phyloP scores from a whole-genome alignment of 2,329 filamentous ascomycete species.

The Paecilomyces sp. region DNA sequence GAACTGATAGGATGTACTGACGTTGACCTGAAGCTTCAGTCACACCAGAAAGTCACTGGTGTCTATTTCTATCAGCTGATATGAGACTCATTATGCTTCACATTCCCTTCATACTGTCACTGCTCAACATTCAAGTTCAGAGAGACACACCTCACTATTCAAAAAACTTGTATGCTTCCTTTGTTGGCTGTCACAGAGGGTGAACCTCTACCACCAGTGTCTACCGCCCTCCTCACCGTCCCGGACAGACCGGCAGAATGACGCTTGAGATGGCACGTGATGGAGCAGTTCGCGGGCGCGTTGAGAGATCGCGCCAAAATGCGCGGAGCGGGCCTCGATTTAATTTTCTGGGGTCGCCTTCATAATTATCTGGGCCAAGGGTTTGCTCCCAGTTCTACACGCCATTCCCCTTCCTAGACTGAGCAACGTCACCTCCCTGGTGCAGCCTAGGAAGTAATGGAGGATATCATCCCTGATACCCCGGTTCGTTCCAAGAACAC shows the following conservation, averaged over 20 bases:
- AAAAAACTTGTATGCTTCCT: no score
- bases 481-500: conserved; percentile 28
- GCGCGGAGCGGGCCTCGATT: not conserved
- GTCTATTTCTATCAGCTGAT: no score
- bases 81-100: no score
- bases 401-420: not conserved
- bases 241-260: not conserved
- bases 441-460: conserved; percentile 20
- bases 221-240: not conserved
- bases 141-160: no score
- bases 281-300: not conserved
- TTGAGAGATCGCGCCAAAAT: not conserved
- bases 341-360: not conserved
- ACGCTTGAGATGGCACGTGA: not conserved
- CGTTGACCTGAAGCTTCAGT: no score
- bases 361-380: not conserved
- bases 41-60: no score
- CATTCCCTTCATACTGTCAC: no score
- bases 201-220: not conserved
- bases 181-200: no score
- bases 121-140: no score
- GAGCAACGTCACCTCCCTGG: not conserved
- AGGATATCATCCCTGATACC: conserved; percentile 34
- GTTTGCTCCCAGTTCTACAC: not conserved
- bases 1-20: no score